phyloP scores from a whole-genome alignment of 1,139 yeast genomes.

The Zhuliangozyma parablackwelliae region DNA sequence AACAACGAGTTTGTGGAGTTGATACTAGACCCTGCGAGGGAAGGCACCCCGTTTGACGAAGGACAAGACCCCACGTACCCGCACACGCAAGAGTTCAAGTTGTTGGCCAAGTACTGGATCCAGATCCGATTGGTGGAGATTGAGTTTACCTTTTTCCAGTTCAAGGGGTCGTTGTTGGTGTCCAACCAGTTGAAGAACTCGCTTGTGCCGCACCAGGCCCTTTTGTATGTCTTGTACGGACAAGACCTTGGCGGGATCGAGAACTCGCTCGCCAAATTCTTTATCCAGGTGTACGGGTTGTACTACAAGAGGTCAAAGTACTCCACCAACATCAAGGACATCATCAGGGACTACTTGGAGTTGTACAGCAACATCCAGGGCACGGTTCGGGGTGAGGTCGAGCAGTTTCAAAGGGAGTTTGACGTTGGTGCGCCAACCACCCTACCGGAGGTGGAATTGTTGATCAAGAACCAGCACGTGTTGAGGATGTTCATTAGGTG shows the following conservation, averaged over 20 bases:
- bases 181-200: constrained; percentile 25
- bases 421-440: neutral
- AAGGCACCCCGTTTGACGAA: constrained; percentile 4
- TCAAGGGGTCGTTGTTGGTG: constrained; percentile 26
- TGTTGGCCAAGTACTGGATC: constrained; percentile 25
- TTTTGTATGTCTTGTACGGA: constrained; percentile 15
- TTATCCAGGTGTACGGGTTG: constrained; percentile 18
- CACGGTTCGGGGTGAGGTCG: constrained; percentile 10
- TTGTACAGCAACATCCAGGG: constrained; percentile 17
- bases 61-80: constrained; percentile 9
- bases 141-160: constrained; percentile 28
- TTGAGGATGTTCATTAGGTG: constrained; percentile 22
- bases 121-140: constrained; percentile 27
- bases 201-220: constrained; percentile 22
- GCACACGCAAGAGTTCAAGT: constrained; percentile 14
- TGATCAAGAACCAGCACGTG: constrained; percentile 19
- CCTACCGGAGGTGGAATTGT: constrained; percentile 12
- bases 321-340: constrained; percentile 12
- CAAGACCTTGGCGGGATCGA: constrained; percentile 10
- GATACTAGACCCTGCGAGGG: constrained; percentile 13
- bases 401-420: constrained; percentile 2
- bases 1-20: constrained; percentile 23
- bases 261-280: constrained; percentile 12
- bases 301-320: constrained; percentile 22
- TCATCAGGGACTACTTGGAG: constrained; percentile 17